Conservation (phyloP, 129 eudicot species). For the Artemisia tridentata region DNA sequence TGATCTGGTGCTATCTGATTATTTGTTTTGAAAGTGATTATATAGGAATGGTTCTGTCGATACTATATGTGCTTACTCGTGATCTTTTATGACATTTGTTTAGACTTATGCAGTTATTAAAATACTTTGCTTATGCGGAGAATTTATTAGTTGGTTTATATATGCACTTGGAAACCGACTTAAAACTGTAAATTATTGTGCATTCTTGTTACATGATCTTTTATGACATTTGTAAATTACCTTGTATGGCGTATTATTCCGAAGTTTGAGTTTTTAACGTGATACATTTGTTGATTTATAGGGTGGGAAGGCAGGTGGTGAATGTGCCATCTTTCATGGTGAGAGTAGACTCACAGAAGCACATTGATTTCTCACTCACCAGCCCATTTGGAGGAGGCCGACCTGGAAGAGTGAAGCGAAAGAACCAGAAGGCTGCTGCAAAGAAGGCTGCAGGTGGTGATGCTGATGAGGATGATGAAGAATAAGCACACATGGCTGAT, state of each 20-base stretch:
- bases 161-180: too few species aligned
- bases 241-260: background rate
- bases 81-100: too few species aligned
- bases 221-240: background rate
- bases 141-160: too few species aligned
- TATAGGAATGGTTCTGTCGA: too few species aligned
- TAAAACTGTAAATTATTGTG: background rate
- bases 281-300: background rate
- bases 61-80: too few species aligned
- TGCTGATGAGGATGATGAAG: slow-evolving; percentile 72
- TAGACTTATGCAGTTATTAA: too few species aligned
- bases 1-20: too few species aligned
- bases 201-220: background rate
- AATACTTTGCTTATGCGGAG: too few species aligned
- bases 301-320: slow-evolving; percentile 84
- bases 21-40: too few species aligned
- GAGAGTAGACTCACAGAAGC: slow-evolving; percentile 69
- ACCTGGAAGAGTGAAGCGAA: slow-evolving; percentile 83
- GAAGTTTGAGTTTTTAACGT: background rate
- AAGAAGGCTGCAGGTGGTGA: slow-evolving; percentile 82
- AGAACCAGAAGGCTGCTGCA: slow-evolving; percentile 72
- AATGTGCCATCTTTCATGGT: slow-evolving; percentile 75
- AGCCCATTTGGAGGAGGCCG: slow-evolving; percentile 78
- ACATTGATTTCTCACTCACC: slow-evolving; percentile 69
- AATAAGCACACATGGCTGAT: slow-evolving; percentile 31